Base-by-base conservation (phyloP, 176 grass and related monocot species). In the Zoysia pacifica region DNA sequence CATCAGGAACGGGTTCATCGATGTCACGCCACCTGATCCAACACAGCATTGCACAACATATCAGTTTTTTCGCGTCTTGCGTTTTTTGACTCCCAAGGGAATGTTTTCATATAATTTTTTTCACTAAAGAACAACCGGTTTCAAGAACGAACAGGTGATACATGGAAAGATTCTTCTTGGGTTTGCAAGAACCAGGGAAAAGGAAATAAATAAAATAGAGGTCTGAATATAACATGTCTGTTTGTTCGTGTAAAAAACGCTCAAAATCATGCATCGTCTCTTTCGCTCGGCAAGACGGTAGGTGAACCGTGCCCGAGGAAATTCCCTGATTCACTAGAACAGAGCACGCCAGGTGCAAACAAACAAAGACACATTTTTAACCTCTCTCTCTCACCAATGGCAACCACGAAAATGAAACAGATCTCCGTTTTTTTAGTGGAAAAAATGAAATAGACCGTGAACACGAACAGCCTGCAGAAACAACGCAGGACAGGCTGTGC, bases 21-120 rank as follows among this genome's bases (percentile, higher is more conserved):
- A 87, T 46, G 92, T 97, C 89, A 97, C 95, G 15, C 95, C 95
- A 55, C 94, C 94, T 97, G 85, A 18, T 6, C 11, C 2, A 52
- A 6, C 11, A 48, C 60, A 74, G 8, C 78, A 77, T 81, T 19
- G 5, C 40, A 47, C 18, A 52, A 28, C 14, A 60, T 64, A 39
- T 51, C 4, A 36, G 18, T 1, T 18, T 16, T 3, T 13, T 2
- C 28, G 28, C 28, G 28, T 28, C 28, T 28, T 28, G 28, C 28
- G 28, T 41, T 4, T 61, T 48, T 56, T 7, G 1, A 0, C 13
- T 6, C 47, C 11, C 28, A 28, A 13, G 7, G 16, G 76, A 45
- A 68, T 68, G 77, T 11, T 79, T 40, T 68, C 12, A 6, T 10
- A 7, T 20, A 28, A 28, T 15, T 2, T 65, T 28, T 53, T 5